Conservation (phyloP, 225 moss, liverwort and hornwort genomes). For the Thuidium tamariscinum region DNA sequence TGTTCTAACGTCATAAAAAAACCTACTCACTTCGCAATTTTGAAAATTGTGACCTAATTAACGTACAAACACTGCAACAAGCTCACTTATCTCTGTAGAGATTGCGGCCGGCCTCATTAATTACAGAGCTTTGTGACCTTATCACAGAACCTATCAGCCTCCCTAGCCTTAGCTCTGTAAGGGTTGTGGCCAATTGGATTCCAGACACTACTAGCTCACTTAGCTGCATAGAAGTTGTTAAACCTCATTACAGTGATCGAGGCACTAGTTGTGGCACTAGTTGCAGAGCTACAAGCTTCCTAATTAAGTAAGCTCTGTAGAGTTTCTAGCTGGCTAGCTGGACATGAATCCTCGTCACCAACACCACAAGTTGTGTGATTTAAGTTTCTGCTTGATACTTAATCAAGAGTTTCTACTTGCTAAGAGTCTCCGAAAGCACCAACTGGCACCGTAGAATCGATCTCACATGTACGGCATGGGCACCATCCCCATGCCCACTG, state of each 20-base stretch:
- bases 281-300: not conserved
- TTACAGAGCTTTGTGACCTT: not conserved
- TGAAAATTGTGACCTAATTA: not conserved
- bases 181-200: not conserved
- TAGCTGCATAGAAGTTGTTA: not conserved
- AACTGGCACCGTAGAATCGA: not conserved
- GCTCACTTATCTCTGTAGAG: not conserved
- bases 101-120: not conserved
- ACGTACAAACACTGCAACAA: not conserved
- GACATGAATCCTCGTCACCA: no score
- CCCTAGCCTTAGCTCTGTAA: not conserved
- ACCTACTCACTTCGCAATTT: no score
- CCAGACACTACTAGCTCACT: not conserved
- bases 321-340: not conserved
- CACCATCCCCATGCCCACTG: constrained; percentile 2
- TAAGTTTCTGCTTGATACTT: no score
- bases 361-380: no score
- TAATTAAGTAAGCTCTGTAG: not conserved
- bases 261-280: no score
- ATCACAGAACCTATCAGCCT: no score
- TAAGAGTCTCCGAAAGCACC: no score
- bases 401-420: not conserved
- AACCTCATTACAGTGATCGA: not conserved
- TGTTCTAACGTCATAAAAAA: not conserved
- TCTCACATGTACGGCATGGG: not conserved